A percentile compares a stretch with the other conserved stretches of the same genome.
These are phyloP conservation scores for Geotrichum restrictum DNA, from an alignment of 1,139 yeast species.

Conservation along the genomic window DNA sequence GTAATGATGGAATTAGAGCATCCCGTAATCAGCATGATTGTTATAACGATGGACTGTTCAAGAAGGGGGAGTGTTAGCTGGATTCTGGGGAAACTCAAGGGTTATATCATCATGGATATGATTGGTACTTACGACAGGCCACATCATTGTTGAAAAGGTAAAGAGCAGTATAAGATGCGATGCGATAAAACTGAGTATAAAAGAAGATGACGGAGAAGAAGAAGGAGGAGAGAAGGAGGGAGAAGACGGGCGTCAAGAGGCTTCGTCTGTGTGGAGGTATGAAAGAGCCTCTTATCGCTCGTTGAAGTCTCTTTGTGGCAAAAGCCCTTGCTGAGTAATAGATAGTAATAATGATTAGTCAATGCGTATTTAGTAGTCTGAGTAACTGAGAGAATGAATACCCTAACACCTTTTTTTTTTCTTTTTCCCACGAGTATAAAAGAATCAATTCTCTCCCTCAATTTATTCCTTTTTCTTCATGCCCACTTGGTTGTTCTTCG, in stretches of 20 bases:
- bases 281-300: neutral
- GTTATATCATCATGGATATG: too few species aligned
- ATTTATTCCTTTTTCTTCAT: slow-evolving; percentile 3
- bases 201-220: neutral
- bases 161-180: too few species aligned
- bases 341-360: neutral
- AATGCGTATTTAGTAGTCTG: neutral
- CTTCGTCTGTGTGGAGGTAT: neutral
- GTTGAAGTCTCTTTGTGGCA: neutral
- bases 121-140: slow-evolving; percentile 9
- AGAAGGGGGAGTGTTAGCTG: neutral
- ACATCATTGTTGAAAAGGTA: slow-evolving; percentile 2
- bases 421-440: neutral
- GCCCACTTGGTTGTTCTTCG: slow-evolving; percentile 15
- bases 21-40: slow-evolving; percentile 54
- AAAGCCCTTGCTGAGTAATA: neutral
- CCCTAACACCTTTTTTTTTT: too few species aligned
- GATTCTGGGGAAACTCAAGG: neutral
- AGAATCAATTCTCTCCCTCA: neutral
- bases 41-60: slow-evolving; percentile 11
- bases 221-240: neutral
- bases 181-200: neutral
- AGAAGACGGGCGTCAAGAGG: neutral
- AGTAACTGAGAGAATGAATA: too few species aligned
- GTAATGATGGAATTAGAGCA: slow-evolving; percentile 71